These are phyloP conservation scores for Lactarius tabidus DNA, from an alignment of 768 basidiomycete species.

Conservation along the genomic window DNA sequence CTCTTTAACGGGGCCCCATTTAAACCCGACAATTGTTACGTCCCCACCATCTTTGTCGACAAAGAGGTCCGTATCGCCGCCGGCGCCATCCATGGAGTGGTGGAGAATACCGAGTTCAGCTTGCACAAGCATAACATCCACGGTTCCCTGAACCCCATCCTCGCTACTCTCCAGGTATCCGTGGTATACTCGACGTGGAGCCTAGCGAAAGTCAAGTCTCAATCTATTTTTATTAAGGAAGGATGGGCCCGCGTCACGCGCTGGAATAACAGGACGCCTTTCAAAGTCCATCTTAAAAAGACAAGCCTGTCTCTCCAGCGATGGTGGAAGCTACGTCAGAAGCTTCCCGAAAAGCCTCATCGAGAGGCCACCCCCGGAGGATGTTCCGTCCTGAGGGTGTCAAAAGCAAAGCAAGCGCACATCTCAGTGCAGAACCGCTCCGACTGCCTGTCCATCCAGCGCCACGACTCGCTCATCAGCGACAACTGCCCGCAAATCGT, in stretches of 20 bases:
- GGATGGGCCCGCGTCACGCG: slow-evolving; percentile 54
- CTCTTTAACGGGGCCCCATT: slow-evolving; percentile 59
- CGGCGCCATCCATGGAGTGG: slow-evolving; percentile 59
- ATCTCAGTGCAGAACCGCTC: slow-evolving; percentile 45
- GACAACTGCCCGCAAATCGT: slow-evolving; percentile 37
- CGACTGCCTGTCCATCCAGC: slow-evolving; percentile 41
- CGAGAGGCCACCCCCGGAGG: slow-evolving; percentile 38
- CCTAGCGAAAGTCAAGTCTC: slow-evolving; percentile 41
- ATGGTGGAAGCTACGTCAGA: slow-evolving; percentile 42
- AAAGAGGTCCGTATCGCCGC: slow-evolving; percentile 48
- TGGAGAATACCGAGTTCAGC: slow-evolving; percentile 58
- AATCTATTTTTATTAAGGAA: slow-evolving; percentile 33
- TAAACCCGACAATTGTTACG: slow-evolving; percentile 43
- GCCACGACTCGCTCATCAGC: slow-evolving; percentile 42
- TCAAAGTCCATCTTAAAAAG: slow-evolving; percentile 50
- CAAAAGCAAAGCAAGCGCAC: slow-evolving; percentile 43
- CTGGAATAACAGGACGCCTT: slow-evolving; percentile 54
- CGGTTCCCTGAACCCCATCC: slow-evolving; percentile 52
- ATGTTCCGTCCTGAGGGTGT: slow-evolving; percentile 45
- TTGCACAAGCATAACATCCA: slow-evolving; percentile 58
- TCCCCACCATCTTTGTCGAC: slow-evolving; percentile 38
- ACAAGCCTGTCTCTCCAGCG: slow-evolving; percentile 45
- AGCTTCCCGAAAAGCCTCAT: slow-evolving; percentile 35
- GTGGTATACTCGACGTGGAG: slow-evolving; percentile 59
- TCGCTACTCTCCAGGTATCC: slow-evolving; percentile 48